Conservation (phyloP, 768 basidiomycete genomes). For the Leccinum barrowsii region DNA sequence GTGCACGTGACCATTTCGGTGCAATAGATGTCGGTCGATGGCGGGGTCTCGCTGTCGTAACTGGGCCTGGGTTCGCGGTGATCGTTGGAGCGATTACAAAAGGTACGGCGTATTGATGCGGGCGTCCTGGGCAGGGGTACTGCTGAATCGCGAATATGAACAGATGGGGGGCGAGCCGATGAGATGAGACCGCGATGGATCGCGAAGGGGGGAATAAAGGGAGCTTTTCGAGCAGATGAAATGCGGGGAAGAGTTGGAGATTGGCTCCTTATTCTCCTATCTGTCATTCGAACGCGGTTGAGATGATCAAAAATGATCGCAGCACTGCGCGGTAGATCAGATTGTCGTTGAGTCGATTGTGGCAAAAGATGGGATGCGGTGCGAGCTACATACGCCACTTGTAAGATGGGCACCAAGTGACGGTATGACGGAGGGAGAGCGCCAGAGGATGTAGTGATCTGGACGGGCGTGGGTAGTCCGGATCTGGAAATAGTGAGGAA, state of each 20-base stretch:
- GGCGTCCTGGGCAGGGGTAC: neutral
- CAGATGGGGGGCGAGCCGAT: neutral
- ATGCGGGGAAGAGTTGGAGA: slow-evolving; percentile 17
- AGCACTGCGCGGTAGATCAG: slow-evolving; percentile 17
- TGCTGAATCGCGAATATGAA: slow-evolving; percentile 5
- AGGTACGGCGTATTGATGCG: neutral
- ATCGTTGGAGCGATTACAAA: neutral
- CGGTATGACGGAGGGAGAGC: neutral
- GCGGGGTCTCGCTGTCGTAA: slow-evolving; percentile 13
- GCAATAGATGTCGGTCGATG: slow-evolving; percentile 12
- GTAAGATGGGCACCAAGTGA: neutral
- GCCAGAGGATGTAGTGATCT: slow-evolving; percentile 1
- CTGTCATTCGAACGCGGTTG: neutral
- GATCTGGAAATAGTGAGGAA: slow-evolving; percentile 11
- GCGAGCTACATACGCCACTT: slow-evolving; percentile 3
- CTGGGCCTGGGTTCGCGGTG: neutral
- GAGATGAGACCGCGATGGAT: slow-evolving; percentile 21
- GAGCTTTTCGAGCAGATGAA: neutral
- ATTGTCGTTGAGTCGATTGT: slow-evolving; percentile 18
- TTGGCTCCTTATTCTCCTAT: slow-evolving; percentile 13
- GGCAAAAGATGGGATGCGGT: slow-evolving; percentile 1
- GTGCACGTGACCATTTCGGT: neutral
- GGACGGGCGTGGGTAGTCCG: slow-evolving; percentile 11
- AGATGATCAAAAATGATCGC: slow-evolving; percentile 3
- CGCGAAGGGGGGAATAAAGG: slow-evolving; percentile 9